A percentile compares a stretch with the other conserved stretches of the same genome.
These are phyloP conservation scores for Curvularia spicifera DNA, from an alignment of 2,329 filamentous ascomycete genomes.

Conservation along the genomic window DNA sequence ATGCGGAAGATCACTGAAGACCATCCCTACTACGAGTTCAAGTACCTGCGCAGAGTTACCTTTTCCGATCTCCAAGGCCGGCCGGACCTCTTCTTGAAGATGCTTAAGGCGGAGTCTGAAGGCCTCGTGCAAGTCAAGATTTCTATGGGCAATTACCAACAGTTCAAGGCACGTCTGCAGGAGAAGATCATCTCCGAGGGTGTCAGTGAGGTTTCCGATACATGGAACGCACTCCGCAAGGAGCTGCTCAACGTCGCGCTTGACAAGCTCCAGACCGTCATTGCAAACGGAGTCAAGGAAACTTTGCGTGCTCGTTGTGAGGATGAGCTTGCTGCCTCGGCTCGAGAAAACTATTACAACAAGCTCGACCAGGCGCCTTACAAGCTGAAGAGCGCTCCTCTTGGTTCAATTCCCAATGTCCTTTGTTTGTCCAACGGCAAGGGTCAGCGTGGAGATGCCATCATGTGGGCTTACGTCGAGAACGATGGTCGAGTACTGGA, in stretches of 20 bases:
- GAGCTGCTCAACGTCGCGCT: conserved; percentile 85
- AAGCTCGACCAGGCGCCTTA: conserved; percentile 95
- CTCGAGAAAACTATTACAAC: conserved; percentile 85
- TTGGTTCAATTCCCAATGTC: conserved; percentile 87
- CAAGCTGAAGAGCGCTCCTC: conserved; percentile 89
- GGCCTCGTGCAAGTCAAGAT: conserved; percentile 87
- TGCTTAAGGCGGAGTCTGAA: conserved; percentile 96
- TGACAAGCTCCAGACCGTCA: conserved; percentile 79
- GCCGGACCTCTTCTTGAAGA: conserved; percentile 91
- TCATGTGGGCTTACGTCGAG: conserved; percentile 91
- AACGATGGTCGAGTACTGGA: conserved; percentile 90
- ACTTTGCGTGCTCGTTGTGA: conserved; percentile 90
- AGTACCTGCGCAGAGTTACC: conserved; percentile 90
- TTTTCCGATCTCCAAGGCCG: conserved; percentile 79
- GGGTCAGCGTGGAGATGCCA: conserved; percentile 77
- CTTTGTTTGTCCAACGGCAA: conserved; percentile 86
- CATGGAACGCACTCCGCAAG: conserved; percentile 88
- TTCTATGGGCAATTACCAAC: conserved; percentile 74
- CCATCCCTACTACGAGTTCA: conserved; percentile 96
- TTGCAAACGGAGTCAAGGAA: conserved; percentile 93
- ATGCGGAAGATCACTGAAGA: conserved; percentile 91
- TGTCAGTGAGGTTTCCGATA: conserved; percentile 91
- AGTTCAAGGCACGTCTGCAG: conserved; percentile 78
- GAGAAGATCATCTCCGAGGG: conserved; percentile 92
- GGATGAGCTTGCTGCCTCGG: conserved; percentile 85